A percentile compares a stretch with the other conserved stretches of the same genome.
Evolutionary conservation across 1,284 basidiomycete species (phyloP).

Genomic region (Cutaneotrichosporon sp.): DNA sequence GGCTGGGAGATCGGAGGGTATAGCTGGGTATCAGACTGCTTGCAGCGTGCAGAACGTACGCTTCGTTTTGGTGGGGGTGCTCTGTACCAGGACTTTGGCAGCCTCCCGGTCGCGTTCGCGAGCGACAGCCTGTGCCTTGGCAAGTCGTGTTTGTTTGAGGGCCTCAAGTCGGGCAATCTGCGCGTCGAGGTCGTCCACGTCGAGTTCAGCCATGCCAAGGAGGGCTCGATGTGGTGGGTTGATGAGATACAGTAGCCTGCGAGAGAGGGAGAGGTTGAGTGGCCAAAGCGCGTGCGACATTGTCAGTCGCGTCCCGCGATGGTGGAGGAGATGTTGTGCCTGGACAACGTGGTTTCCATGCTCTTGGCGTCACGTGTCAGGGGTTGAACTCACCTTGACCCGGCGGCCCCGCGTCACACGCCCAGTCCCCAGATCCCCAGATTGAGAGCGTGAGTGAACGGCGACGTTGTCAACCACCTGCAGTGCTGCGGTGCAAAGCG

Average conservation of each 20-base stretch:
- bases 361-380: not conserved
- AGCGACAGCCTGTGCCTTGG: not conserved
- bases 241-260: no score
- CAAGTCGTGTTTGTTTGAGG: not conserved
- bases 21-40: not conserved
- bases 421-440: no score
- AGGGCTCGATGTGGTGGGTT: not conserved
- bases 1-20: not conserved
- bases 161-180: conserved; percentile 12
- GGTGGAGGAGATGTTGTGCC: no score
- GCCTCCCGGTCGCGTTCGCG: not conserved
- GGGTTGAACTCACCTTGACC: no score
- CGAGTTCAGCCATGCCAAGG: conserved; percentile 2
- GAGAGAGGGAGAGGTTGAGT: not conserved
- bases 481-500: no score
- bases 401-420: no score
- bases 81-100: not conserved
- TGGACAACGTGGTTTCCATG: not conserved
- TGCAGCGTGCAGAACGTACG: not conserved
- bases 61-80: conserved; percentile 7
- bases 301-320: no score
- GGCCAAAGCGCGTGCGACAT: not conserved
- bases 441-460: no score
- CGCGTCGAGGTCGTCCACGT: conserved; percentile 11
- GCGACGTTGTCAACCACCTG: no score